Percentiles rank a stretch among this genome's conserved stretches.
These are phyloP conservation scores for Kalmusia sp. DNA, from an alignment of 2,329 filamentous ascomycete species.

Conservation along the genomic window DNA sequence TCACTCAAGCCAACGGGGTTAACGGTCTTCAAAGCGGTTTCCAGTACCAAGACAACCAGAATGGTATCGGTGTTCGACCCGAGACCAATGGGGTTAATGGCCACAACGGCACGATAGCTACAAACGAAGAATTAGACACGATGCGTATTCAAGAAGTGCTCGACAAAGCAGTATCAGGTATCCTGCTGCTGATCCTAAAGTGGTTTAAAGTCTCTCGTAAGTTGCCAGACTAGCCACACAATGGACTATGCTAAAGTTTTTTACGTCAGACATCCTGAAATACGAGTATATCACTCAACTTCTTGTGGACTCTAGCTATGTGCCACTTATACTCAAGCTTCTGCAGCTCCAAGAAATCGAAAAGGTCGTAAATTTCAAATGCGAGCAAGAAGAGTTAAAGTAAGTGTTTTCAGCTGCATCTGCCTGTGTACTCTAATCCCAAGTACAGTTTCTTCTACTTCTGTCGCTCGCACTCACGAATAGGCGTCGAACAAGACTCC, in stretches of 20 bases:
- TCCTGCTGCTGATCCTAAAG: conserved; percentile 85
- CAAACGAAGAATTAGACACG: conserved; percentile 78
- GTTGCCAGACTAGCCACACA: conserved; percentile 41
- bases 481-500: conserved; percentile 49
- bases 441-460: conserved; percentile 84
- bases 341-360: conserved; percentile 95
- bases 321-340: conserved; percentile 89
- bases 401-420: conserved; percentile 49
- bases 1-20: conserved; percentile 63
- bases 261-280: conserved; percentile 79
- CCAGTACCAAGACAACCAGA: conserved; percentile 51
- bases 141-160: conserved; percentile 85
- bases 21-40: conserved; percentile 58
- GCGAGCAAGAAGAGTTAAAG: conserved; percentile 83
- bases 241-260: not conserved
- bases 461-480: conserved; percentile 76
- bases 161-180: conserved; percentile 89
- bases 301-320: conserved; percentile 91
- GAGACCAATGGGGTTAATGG: conserved; percentile 43
- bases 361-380: conserved; percentile 83
- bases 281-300: conserved; percentile 96
- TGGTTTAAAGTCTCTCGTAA: conserved; percentile 95
- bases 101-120: conserved; percentile 32
- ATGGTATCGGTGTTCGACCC: conserved; percentile 39
- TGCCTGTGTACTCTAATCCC: conserved; percentile 20